phyloP scores from a whole-genome alignment of 129 eudicot species.

The Saussurea involucrata region DNA sequence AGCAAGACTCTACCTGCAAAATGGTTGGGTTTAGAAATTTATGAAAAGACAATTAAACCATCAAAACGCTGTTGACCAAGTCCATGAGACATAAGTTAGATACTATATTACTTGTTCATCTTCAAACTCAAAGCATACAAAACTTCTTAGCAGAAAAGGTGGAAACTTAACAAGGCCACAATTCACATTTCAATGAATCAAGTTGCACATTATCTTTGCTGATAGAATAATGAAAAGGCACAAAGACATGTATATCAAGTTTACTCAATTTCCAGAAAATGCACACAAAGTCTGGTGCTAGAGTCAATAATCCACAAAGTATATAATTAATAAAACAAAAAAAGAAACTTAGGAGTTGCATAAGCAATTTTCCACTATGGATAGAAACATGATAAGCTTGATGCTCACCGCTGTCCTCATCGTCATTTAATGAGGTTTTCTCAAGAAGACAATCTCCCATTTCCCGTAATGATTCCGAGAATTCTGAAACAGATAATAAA shows the following conservation, averaged over 20 bases:
- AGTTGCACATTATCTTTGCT: too few relatives aligned
- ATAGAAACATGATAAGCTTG: background rate
- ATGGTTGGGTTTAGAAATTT: background rate
- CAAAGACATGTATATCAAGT: too few relatives aligned
- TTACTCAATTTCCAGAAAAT: too few relatives aligned
- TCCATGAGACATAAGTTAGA: too few relatives aligned
- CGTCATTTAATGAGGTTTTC: slow-evolving; percentile 70
- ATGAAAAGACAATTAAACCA: background rate
- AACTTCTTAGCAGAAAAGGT: background rate
- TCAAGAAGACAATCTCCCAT: slow-evolving; percentile 92
- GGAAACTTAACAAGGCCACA: too few relatives aligned
- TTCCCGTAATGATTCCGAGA: slow-evolving; percentile 77
- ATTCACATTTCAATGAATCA: background rate
- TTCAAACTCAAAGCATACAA: too few relatives aligned
- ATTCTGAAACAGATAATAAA: slow-evolving; percentile 45
- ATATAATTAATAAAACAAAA: too few relatives aligned
- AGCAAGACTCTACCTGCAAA: slow-evolving; percentile 68
- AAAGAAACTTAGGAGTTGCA: background rate
- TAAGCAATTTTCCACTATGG: background rate
- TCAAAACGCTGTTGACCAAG: too few relatives aligned
- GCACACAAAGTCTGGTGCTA: background rate
- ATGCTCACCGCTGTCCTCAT: slow-evolving; percentile 62
- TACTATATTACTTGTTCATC: too few relatives aligned
- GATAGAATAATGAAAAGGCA: too few relatives aligned
- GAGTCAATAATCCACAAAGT: too few relatives aligned